Base-by-base conservation (phyloP, 2,329 filamentous ascomycete genomes). In the Allantophomopsis lycopodina region DNA sequence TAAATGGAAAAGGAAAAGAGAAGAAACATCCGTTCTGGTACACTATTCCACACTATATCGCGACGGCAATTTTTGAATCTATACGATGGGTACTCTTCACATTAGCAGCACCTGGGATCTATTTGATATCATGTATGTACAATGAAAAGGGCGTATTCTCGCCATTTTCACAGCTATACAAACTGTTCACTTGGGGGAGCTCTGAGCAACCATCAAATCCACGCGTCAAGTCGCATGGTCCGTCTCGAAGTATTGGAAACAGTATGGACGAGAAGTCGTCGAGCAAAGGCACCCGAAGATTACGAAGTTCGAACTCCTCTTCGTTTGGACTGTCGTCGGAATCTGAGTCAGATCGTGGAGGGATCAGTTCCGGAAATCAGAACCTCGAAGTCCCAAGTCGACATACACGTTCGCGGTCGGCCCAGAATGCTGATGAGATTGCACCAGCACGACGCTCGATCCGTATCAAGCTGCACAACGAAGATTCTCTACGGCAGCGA, bases 391-490 rank as follows among this genome's bases (percentile, higher is more conserved):
- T 50, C 2, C 35, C 46, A 21, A 37, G 46, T 17, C 65, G 71
- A 35, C 73, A 83, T 53, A 66, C 68, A 35, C 71, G 80, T 39
- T 79, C 81, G 17, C 80, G 76, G 55, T 79, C 79, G 2, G 51
- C 68, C 16, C 65, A 67, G 36, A 62, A 66, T 18, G 55, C 65
- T 21, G 80, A 86, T 46, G 82, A 87, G 47, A 71, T 71, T 45
- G 68, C 71, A 13, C 79, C 81, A 4, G 65, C 74, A 6, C 75
- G 83, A 52, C 73, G 86, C 41, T 94, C 87, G 2, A 94, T 94
- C 47, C 76, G 87, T 32, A 94, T 96, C 52, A 94, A 91, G 60
- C 68, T 94, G 12, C 79, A 89, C 57, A 84, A 79, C 46, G 84
- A 94, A 50, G 84, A 87, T 42, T 72, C 75, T 32, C 63, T 82